A percentile compares a stretch with the other conserved stretches of the same genome.
These are phyloP conservation scores for Brassica rapa DNA, from an alignment of 345 rosid genomes.

Conservation along the genomic window DNA sequence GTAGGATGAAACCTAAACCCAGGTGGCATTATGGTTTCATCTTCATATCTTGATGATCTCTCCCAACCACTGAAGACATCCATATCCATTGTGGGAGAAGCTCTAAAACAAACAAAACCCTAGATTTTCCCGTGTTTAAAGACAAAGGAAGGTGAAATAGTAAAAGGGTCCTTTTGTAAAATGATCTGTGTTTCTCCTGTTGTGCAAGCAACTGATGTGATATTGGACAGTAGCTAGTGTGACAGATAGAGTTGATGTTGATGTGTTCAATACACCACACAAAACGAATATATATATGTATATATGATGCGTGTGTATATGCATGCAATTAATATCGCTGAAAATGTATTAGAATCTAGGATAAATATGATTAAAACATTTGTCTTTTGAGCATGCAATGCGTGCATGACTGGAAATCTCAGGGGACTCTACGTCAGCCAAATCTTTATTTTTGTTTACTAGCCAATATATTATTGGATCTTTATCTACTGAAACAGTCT, in stretches of 20 bases:
- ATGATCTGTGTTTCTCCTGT: slow-evolving; percentile 43
- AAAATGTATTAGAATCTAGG: neutral
- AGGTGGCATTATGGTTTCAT: slow-evolving; percentile 67
- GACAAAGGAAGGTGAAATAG: neutral
- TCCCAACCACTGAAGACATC: slow-evolving; percentile 47
- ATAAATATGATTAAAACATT: slow-evolving; percentile 16
- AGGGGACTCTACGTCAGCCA: slow-evolving; percentile 36
- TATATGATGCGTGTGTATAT: neutral
- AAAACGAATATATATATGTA: slow-evolving; percentile 33
- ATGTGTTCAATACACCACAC: slow-evolving; percentile 44
- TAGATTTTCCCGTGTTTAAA: slow-evolving; percentile 14
- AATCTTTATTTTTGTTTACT: neutral
- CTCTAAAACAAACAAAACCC: slow-evolving; percentile 9
- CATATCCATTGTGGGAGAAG: slow-evolving; percentile 49
- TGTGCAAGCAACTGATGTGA: slow-evolving; percentile 45
- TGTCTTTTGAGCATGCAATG: slow-evolving; percentile 36
- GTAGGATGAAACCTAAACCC: slow-evolving; percentile 96
- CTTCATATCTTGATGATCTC: slow-evolving; percentile 33
- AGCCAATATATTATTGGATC: slow-evolving; percentile 21
- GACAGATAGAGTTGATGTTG: slow-evolving; percentile 44
- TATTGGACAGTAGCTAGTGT: slow-evolving; percentile 44
- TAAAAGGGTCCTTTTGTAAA: slow-evolving; percentile 17
- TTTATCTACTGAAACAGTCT: slow-evolving; percentile 1
- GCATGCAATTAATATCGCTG: neutral
- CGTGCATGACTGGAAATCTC: slow-evolving; percentile 30